phyloP scores from a whole-genome alignment of 805 yeast genomes.

The Barnettozyma sucrosica region DNA sequence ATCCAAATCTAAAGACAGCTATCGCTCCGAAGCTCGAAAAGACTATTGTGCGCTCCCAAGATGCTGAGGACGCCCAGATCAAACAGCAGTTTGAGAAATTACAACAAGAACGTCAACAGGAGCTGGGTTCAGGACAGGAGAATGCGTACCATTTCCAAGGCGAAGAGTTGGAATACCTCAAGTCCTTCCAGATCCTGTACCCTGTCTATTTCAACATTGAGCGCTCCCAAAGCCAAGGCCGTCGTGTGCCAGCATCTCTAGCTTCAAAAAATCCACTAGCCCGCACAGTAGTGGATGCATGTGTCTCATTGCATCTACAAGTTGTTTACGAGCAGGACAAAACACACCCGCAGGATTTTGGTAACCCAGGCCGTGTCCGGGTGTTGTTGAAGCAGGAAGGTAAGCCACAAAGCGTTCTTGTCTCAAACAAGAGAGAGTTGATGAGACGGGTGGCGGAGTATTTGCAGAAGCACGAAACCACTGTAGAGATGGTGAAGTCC shows the following conservation, averaged over 20 bases:
- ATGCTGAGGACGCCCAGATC: slow-evolving; percentile 29
- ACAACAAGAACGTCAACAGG: slow-evolving; percentile 4
- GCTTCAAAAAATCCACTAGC: slow-evolving; percentile 90
- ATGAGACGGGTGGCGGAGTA: slow-evolving; percentile 55
- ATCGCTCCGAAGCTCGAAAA: slow-evolving; percentile 66
- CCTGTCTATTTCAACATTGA: slow-evolving; percentile 88
- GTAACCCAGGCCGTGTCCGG: slow-evolving; percentile 95
- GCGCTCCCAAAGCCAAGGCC: slow-evolving; percentile 73
- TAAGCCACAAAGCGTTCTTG: slow-evolving; percentile 29
- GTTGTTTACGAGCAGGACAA: slow-evolving; percentile 70
- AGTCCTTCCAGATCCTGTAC: slow-evolving; percentile 67
- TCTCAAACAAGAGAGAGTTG: slow-evolving; percentile 59
- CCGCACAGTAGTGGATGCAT: slow-evolving; percentile 72
- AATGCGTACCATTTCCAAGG: slow-evolving; percentile 33
- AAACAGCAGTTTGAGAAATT: slow-evolving; percentile 22
- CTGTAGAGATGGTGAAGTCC: slow-evolving; percentile 47
- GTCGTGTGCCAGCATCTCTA: slow-evolving; percentile 62
- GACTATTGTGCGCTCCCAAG: slow-evolving; percentile 56
- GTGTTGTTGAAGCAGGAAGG: slow-evolving; percentile 56
- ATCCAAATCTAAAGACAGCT: slow-evolving; percentile 62
- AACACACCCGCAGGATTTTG: slow-evolving; percentile 93
- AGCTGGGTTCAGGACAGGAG: slow-evolving; percentile 7
- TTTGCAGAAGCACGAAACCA: slow-evolving; percentile 63
- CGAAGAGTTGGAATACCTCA: slow-evolving; percentile 59
- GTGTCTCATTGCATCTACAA: slow-evolving; percentile 29